Evolutionary conservation across 2,329 filamentous ascomycete genomes (phyloP).

Genomic region (Thelonectria rubi): DNA sequence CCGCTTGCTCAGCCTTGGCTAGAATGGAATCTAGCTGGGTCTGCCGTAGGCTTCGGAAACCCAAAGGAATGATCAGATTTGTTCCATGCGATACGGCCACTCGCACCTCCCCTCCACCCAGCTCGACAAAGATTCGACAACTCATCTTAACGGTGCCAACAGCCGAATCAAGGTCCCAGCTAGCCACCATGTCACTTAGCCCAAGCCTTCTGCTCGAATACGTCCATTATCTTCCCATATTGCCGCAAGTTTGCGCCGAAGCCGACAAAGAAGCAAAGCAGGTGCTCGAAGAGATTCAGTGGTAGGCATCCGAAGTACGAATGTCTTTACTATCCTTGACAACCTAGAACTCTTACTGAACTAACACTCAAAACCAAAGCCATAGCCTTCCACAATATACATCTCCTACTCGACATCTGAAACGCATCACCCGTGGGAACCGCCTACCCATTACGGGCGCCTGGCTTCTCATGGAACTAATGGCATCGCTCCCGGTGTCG

Average conservation of each 20-base stretch:
- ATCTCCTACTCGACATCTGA: neutral
- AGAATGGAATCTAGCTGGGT: conserved; percentile 22
- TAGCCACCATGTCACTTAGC: conserved; percentile 19
- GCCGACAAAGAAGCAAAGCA: neutral
- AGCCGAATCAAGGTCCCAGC: conserved; percentile 1
- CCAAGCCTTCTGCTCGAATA: conserved; percentile 25
- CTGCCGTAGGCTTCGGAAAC: conserved; percentile 28
- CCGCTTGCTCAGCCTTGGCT: neutral
- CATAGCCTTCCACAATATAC: neutral
- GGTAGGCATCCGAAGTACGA: neutral
- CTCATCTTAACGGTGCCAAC: conserved; percentile 20
- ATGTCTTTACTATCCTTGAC: neutral
- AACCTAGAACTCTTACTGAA: neutral
- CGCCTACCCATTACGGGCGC: neutral
- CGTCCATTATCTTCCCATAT: neutral
- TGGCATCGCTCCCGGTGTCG: conserved; percentile 22
- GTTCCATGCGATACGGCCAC: conserved; percentile 10
- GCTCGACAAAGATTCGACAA: conserved; percentile 38
- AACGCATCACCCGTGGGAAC: neutral
- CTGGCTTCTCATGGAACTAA: conserved; percentile 27
- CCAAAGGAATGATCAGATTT: conserved; percentile 33
- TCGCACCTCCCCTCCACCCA: conserved; percentile 23
- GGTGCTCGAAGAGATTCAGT: neutral
- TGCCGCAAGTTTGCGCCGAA: neutral
- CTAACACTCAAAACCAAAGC: neutral